These are phyloP conservation scores for Alnus rubra DNA, from an alignment of 306 rosid genomes.

Conservation along the genomic window DNA sequence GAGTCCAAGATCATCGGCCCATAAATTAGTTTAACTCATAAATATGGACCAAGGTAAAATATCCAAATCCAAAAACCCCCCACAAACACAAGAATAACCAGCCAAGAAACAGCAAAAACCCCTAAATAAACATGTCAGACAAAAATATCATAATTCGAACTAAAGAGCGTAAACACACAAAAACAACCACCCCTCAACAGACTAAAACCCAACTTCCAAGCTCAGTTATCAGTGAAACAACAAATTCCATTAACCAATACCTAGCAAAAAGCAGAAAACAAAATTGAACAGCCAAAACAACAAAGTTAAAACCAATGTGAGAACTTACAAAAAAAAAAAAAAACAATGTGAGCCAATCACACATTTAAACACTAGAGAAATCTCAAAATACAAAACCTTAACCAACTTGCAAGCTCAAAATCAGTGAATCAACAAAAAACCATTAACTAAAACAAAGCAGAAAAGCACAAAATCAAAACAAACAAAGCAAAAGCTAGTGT, in stretches of 20 bases:
- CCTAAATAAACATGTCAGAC: neutral
- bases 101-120: neutral
- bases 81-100: neutral
- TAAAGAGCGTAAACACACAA: neutral
- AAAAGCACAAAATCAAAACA: neutral
- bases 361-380: neutral
- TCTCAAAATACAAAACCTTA: neutral
- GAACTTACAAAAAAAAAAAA: neutral
- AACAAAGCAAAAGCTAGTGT: neutral
- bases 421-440: neutral
- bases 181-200: neutral
- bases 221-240: neutral
- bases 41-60: neutral
- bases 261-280: neutral
- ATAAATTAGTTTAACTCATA: neutral
- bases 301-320: neutral
- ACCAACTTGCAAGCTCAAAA: neutral
- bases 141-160: neutral
- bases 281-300: neutral
- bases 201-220: neutral
- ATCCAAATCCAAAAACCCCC: neutral
- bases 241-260: neutral
- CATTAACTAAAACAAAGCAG: constrained; percentile 23
- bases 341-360: constrained; percentile 3
- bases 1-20: neutral